Evolutionary conservation across 2,329 filamentous ascomycete genomes (phyloP), one percentile per base, ranked within the genome.

Genomic region (Didymosphaeria variabile): DNA sequence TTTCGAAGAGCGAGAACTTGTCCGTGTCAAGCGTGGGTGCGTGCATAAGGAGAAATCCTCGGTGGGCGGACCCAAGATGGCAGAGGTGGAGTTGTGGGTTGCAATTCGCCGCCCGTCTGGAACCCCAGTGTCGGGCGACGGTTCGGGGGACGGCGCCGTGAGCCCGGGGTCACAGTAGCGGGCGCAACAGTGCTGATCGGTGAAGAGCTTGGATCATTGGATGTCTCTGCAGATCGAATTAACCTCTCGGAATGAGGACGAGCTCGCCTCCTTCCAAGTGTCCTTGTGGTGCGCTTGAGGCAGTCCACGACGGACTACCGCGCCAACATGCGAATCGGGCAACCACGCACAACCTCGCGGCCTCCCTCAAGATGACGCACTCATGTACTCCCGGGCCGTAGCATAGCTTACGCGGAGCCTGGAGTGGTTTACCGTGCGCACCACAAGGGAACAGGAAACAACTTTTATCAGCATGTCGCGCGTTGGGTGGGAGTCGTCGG

Each of bases 1-100:
- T 29, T 75, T 74, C 55, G 64, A 71, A 57, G 67, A 70, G 57
- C 63, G 64, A 26, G 71, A 68, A 36, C 51, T 60, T n/a, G 55
- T 72, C 26, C 62, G 60, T 38, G 65, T 74, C 54, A 61, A 63
- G 54, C 64, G 49, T 19, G 29, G 59, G 32, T 26, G 42, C 26
- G 44, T 46, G 55, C 59, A 61, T 55, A 44, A 62, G 10, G 42
- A 55, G 21, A 12, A 26, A 7, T 12, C 52, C 36, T 26, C 17
- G 26, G 40, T 57, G 23, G 52, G 38, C 13, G 36, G 45, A 23
- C 32, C 58, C n/a, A 47, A 56, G 44, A 50, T 51, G 31, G 62
- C 53, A 29, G 65, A 66, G 12, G 65, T 69, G 19, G 59, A 59
- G 57, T 40, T 68, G 36, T 68, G 66, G 66, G 55, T 68, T 17